Evolutionary conservation across 139 green algal genomes (phyloP).

Genomic region (Eudorina sp.): DNA sequence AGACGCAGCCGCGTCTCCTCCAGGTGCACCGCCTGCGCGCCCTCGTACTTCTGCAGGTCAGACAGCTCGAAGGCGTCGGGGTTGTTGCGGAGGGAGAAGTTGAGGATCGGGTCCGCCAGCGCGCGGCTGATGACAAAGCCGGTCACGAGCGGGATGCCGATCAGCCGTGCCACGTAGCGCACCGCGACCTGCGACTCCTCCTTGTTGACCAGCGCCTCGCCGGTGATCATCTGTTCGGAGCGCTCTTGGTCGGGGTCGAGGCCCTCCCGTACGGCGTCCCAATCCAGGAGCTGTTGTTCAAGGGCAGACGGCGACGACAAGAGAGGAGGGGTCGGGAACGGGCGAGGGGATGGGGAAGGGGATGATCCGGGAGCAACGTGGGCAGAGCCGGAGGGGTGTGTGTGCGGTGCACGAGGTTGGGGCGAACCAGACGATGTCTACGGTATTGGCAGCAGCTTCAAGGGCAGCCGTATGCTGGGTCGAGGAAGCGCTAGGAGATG

Average conservation of each 20-base stretch:
- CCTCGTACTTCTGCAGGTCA: conserved; percentile 82
- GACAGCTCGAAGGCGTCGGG: conserved; percentile 80
- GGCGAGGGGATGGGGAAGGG: too few species aligned
- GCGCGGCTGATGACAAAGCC: conserved; percentile 75
- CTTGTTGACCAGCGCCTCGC: conserved; percentile 87
- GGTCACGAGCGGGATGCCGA: conserved; percentile 76
- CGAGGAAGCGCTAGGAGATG: too few species aligned
- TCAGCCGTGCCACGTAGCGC: conserved; percentile 59
- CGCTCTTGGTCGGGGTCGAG: conserved; percentile 72
- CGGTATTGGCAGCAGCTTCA: too few species aligned
- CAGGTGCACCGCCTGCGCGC: conserved; percentile 75
- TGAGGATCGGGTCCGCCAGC: conserved; percentile 81
- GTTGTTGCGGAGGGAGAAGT: conserved; percentile 72
- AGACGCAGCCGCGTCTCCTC: conserved; percentile 88
- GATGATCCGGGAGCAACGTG: too few species aligned
- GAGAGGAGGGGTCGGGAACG: background rate
- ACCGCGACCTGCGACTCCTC: conserved; percentile 82
- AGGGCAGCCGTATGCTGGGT: too few species aligned
- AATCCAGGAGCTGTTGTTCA: conserved; percentile 71
- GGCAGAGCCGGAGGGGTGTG: too few species aligned
- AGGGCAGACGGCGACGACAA: too few species aligned
- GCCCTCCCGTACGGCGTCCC: conserved; percentile 58
- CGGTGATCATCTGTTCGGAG: conserved; percentile 56
- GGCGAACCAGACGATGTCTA: too few species aligned
- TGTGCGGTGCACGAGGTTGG: too few species aligned